Conservation (phyloP, 306 rosid species). For the Nissolia schottii region DNA sequence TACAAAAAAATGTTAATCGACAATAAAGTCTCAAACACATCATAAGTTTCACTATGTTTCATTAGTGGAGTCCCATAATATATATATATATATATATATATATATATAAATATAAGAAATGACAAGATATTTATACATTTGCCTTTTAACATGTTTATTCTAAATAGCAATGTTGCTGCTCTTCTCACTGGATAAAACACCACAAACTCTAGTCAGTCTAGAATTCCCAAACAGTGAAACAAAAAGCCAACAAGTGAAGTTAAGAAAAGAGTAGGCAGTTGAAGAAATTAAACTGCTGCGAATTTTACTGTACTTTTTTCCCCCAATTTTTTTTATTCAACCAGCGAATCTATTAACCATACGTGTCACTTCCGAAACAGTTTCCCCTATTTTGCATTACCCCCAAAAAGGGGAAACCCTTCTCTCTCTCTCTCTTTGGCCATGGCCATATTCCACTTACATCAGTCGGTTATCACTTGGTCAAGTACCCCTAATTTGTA, state of each 20-base stretch:
- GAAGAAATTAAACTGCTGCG: constrained; percentile 15
- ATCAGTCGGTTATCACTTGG: constrained; percentile 50
- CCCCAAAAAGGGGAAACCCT: background rate
- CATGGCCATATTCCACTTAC: too few relatives aligned
- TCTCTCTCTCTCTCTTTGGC: background rate
- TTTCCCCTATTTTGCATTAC: background rate
- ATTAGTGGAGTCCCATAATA: too few relatives aligned
- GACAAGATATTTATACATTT: too few relatives aligned
- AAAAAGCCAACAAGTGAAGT: background rate
- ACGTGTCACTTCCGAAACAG: constrained; percentile 24
- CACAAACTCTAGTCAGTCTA: background rate
- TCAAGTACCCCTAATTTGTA: constrained; percentile 44
- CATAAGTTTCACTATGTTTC: too few relatives aligned
- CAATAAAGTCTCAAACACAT: too few relatives aligned
- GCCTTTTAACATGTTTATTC: too few relatives aligned
- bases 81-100: too few relatives aligned
- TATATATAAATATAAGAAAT: too few relatives aligned
- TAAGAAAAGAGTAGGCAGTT: background rate
- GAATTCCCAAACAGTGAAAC: background rate
- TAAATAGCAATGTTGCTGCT: too few relatives aligned
- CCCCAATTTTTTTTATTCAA: background rate
- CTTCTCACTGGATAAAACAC: background rate
- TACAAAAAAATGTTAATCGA: too few relatives aligned
- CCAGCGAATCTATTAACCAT: background rate
- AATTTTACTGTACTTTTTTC: background rate